phyloP scores from a whole-genome alignment of 495 filamentous ascomycete genomes.

The Hypoxylon lienhwacheense region DNA sequence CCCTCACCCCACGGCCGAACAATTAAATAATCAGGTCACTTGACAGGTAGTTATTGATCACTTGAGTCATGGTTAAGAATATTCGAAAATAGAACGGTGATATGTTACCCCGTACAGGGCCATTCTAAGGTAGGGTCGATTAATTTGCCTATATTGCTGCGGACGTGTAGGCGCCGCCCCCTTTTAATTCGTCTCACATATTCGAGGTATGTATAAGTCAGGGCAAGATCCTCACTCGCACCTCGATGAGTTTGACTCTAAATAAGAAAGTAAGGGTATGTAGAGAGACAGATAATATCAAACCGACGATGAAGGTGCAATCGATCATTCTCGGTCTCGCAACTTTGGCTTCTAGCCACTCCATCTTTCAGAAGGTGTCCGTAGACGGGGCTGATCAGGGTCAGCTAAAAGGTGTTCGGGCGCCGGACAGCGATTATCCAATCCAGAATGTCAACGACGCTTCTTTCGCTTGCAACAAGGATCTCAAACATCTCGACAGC shows the following conservation, averaged over 20 bases:
- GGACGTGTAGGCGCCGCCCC: conserved; percentile 17
- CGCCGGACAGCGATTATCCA: conserved; percentile 50
- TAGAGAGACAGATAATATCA: no score
- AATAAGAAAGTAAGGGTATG: no score
- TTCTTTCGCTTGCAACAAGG: conserved; percentile 45
- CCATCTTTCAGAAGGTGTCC: conserved; percentile 51
- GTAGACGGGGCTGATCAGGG: conserved; percentile 58
- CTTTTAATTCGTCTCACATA: conserved; percentile 14
- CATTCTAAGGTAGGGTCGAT: conserved; percentile 15
- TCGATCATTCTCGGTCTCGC: conserved; percentile 28
- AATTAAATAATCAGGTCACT: background rate
- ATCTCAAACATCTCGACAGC: conserved; percentile 40
- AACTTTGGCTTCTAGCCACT: conserved; percentile 22
- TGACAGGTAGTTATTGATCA: background rate
- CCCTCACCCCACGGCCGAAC: no score
- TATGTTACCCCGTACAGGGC: conserved; percentile 17
- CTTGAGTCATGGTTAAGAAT: conserved; percentile 1
- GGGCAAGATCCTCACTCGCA: background rate
- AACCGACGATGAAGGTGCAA: conserved; percentile 26
- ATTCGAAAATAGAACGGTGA: background rate
- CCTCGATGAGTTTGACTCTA: background rate
- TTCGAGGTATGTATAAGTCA: conserved; percentile 25
- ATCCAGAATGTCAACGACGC: conserved; percentile 45
- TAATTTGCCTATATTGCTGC: conserved; percentile 29
- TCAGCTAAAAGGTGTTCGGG: conserved; percentile 54